Evolutionary conservation across 257 asterid species (phyloP).

Genomic region (Fraxinus quadrangulata): DNA sequence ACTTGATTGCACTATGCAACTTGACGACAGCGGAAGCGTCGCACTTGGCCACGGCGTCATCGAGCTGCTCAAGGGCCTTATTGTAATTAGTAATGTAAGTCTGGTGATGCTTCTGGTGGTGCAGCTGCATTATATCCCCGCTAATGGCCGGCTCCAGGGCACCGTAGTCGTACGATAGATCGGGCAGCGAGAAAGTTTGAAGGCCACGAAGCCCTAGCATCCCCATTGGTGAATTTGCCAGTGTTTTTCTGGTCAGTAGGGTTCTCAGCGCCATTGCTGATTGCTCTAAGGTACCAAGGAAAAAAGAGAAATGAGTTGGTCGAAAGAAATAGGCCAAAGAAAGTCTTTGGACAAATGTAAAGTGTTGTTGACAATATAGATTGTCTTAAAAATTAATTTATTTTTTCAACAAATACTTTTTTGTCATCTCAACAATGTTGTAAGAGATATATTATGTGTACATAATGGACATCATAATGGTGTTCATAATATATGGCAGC

Average conservation of each 20-base stretch:
- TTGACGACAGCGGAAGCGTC: slow-evolving; percentile 52
- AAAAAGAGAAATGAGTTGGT: not conserved
- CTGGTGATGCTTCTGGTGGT: slow-evolving; percentile 76
- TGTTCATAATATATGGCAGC: no score
- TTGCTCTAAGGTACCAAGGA: no score
- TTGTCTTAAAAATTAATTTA: no score
- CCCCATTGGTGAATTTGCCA: slow-evolving; percentile 24
- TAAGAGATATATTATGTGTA: no score
- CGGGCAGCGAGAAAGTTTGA: slow-evolving; percentile 65
- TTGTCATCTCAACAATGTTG: no score
- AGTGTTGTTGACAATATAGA: no score
- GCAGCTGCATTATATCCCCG: slow-evolving; percentile 70
- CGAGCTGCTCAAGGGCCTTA: slow-evolving; percentile 64
- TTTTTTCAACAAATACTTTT: no score
- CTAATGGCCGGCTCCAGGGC: slow-evolving; percentile 67
- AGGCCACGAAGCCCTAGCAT: slow-evolving; percentile 48
- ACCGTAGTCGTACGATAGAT: slow-evolving; percentile 68
- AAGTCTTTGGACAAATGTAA: no score
- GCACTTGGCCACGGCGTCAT: slow-evolving; percentile 54
- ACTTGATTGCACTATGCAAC: slow-evolving; percentile 68
- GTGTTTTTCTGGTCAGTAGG: slow-evolving; percentile 40
- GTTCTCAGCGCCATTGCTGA: slow-evolving; percentile 57
- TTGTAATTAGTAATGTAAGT: slow-evolving; percentile 68
- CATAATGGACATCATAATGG: no score
- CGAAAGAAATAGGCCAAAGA: no score